Evolutionary conservation across 495 filamentous ascomycete genomes (phyloP).

Genomic region (Penicillium riverlandense): DNA sequence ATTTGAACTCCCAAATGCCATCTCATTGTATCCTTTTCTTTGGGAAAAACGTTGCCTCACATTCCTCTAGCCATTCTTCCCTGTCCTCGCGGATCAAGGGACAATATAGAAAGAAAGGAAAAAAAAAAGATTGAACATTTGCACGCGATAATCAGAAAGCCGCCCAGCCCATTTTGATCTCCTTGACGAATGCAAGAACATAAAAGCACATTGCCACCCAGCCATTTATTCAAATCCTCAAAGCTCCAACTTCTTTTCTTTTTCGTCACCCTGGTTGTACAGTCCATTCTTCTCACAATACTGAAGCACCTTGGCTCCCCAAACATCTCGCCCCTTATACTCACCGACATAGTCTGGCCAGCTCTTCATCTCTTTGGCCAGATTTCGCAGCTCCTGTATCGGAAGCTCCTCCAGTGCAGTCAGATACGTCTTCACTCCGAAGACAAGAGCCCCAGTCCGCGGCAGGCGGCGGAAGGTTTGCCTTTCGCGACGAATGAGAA

Average conservation of each 20-base stretch:
- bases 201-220: conserved; percentile 7
- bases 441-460: conserved; percentile 39
- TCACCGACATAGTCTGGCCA: conserved; percentile 46
- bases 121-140: conserved; percentile 3
- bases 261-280: conserved; percentile 2
- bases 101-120: background rate
- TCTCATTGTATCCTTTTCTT: no score
- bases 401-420: conserved; percentile 38
- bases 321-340: conserved; percentile 47
- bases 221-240: background rate
- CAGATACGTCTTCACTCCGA: conserved; percentile 49
- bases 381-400: conserved; percentile 34
- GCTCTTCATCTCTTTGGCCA: conserved; percentile 41
- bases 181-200: conserved; percentile 7
- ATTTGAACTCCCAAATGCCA: no score
- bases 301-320: conserved; percentile 38
- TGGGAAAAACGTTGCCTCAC: no score
- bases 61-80: no score
- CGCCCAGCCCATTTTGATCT: conserved; percentile 25
- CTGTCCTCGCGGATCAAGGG: no score
- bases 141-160: conserved; percentile 21
- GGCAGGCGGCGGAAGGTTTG: conserved; percentile 49
- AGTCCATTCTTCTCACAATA: conserved; percentile 27
- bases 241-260: conserved; percentile 17
- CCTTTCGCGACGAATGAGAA: conserved; percentile 45